These are phyloP conservation scores for Venturia oleaginea DNA, from an alignment of 2,329 filamentous ascomycete species.

Conservation along the genomic window DNA sequence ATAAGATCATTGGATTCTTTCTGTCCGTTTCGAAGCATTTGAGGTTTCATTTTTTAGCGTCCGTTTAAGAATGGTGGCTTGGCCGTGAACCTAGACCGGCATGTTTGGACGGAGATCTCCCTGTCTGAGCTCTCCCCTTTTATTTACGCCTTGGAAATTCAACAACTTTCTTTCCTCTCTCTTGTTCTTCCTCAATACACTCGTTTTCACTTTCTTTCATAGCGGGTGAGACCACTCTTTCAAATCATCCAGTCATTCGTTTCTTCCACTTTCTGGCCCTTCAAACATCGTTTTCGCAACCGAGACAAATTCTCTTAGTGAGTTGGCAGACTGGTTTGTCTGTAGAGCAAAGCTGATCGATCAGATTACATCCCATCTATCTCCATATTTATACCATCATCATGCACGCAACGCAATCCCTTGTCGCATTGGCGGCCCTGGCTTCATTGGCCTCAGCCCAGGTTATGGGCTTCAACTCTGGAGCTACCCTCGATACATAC, in stretches of 20 bases:
- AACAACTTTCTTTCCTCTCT: neutral
- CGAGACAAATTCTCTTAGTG: neutral
- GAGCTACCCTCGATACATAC: constrained; percentile 23
- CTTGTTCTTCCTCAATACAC: neutral
- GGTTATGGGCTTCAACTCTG: constrained; percentile 26
- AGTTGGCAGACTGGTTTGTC: neutral
- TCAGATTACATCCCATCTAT: neutral
- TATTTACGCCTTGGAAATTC: neutral
- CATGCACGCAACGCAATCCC: neutral
- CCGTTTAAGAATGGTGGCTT: neutral
- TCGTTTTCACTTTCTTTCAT: neutral
- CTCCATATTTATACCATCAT: neutral
- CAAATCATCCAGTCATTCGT: neutral
- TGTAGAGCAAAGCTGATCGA: neutral
- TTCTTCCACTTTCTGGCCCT: neutral
- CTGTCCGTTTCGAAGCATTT: neutral
- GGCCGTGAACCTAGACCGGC: neutral
- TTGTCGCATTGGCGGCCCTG: neutral
- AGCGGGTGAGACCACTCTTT: neutral
- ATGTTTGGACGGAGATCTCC: neutral
- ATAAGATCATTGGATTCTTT: neutral
- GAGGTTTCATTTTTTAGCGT: neutral
- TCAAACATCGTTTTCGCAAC: neutral
- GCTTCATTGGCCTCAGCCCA: constrained; percentile 1
- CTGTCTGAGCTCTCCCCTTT: neutral